These are phyloP conservation scores for Lactifluus hygrophoroides DNA, from an alignment of 768 basidiomycete genomes.

Conservation along the genomic window DNA sequence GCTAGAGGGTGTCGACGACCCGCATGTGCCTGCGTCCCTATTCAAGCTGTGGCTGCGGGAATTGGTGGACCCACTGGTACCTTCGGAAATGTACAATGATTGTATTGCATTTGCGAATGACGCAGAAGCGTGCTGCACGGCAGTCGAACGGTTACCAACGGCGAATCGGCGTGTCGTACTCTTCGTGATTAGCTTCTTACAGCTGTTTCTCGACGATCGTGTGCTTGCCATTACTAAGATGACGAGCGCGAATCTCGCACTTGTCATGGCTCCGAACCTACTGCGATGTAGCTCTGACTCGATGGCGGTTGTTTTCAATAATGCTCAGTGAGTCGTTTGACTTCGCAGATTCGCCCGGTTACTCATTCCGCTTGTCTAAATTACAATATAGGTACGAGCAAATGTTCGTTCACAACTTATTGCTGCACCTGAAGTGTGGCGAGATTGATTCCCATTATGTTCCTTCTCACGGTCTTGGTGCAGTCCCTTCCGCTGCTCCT, in stretches of 20 bases:
- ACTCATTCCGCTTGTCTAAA: background rate
- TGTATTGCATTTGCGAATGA: slow-evolving; percentile 66
- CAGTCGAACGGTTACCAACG: slow-evolving; percentile 72
- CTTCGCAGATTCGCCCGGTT: background rate
- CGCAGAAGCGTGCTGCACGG: slow-evolving; percentile 58
- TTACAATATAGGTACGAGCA: slow-evolving; percentile 54
- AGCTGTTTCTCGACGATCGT: slow-evolving; percentile 76
- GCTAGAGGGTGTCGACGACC: slow-evolving; percentile 82
- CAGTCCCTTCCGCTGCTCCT: slow-evolving; percentile 37
- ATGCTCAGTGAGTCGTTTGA: slow-evolving; percentile 64
- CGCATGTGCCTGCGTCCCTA: slow-evolving; percentile 81
- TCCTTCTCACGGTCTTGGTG: slow-evolving; percentile 72
- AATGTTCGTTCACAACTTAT: slow-evolving; percentile 76
- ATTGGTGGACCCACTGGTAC: slow-evolving; percentile 85
- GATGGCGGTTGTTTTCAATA: slow-evolving; percentile 86
- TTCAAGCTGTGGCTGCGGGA: slow-evolving; percentile 93
- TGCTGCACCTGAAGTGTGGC: slow-evolving; percentile 68
- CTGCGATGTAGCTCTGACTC: slow-evolving; percentile 79
- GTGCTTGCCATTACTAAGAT: slow-evolving; percentile 74
- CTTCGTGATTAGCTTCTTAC: slow-evolving; percentile 86
- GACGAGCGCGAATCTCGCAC: slow-evolving; percentile 80
- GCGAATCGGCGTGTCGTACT: slow-evolving; percentile 81
- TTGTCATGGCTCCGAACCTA: slow-evolving; percentile 90
- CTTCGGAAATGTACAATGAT: slow-evolving; percentile 86
- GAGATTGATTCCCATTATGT: slow-evolving; percentile 71